These are phyloP conservation scores for Sanghuangporus sanghuang DNA, from an alignment of 1,284 basidiomycete species.

Conservation along the genomic window DNA sequence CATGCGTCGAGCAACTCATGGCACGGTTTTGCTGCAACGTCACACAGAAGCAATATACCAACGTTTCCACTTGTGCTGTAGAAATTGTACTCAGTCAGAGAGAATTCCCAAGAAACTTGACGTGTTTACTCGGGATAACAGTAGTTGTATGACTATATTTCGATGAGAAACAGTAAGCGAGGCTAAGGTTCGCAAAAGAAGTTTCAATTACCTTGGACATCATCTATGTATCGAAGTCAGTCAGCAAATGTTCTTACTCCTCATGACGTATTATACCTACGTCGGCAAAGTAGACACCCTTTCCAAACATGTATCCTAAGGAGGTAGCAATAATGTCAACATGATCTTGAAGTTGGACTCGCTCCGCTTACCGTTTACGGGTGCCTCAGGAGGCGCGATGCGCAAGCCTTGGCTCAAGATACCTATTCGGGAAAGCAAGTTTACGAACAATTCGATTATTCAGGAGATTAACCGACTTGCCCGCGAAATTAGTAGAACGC, in stretches of 20 bases:
- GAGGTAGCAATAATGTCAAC: neutral
- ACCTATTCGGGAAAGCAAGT: constrained; percentile 26
- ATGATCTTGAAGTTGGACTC: neutral
- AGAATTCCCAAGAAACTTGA: neutral
- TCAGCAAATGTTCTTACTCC: no score
- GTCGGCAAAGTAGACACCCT: constrained; percentile 66
- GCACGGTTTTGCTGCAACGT: constrained; percentile 54
- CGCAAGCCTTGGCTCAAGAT: constrained; percentile 63
- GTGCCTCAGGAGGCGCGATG: constrained; percentile 65
- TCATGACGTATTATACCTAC: no score
- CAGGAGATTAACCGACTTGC: constrained; percentile 22
- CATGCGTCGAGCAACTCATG: constrained; percentile 43
- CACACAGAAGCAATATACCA: constrained; percentile 53
- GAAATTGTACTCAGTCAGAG: constrained; percentile 6
- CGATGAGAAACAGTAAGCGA: neutral
- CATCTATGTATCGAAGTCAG: constrained; percentile 37
- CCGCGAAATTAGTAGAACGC: constrained; percentile 59
- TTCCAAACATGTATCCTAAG: constrained; percentile 60
- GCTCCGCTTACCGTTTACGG: constrained; percentile 37
- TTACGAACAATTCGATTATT: neutral
- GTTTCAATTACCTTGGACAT: constrained; percentile 46
- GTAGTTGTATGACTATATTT: constrained; percentile 49
- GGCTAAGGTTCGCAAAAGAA: neutral
- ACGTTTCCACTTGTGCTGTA: constrained; percentile 45
- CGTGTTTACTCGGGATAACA: constrained; percentile 44